Evolutionary conservation across 106 monocot genomes (phyloP).

Genomic region (Acorus gramineus): DNA sequence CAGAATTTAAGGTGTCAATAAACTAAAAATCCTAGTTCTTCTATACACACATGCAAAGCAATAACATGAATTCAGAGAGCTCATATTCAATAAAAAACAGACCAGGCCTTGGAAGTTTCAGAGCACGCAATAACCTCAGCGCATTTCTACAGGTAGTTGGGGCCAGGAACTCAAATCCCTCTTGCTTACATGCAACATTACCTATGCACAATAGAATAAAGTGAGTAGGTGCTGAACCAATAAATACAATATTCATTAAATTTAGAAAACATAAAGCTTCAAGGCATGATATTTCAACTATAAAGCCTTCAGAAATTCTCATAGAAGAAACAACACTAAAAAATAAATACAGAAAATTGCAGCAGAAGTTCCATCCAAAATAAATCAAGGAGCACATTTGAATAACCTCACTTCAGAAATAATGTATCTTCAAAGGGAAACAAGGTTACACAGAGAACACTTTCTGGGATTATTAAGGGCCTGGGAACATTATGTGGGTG

Average conservation of each 20-base stretch:
- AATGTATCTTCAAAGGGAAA: too few species aligned
- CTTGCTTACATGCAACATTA: constrained; percentile 21
- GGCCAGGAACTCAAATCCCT: constrained; percentile 77
- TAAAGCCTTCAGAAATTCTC: too few species aligned
- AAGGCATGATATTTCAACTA: not conserved
- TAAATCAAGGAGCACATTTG: too few species aligned
- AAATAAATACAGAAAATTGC: too few species aligned
- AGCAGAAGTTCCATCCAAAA: too few species aligned
- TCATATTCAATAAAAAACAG: not conserved
- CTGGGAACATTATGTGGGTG: too few species aligned
- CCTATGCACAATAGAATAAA: constrained; percentile 18
- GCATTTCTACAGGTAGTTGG: constrained; percentile 86
- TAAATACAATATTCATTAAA: not conserved
- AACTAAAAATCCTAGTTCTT: not conserved
- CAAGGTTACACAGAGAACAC: too few species aligned
- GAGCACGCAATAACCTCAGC: constrained; percentile 77
- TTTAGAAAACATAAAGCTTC: not conserved
- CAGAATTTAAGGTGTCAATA: not conserved
- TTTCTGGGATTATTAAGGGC: too few species aligned
- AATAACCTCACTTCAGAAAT: too few species aligned
- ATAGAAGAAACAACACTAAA: not conserved
- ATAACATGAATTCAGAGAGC: not conserved
- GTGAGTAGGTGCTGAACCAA: too few species aligned
- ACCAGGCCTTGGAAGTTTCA: constrained; percentile 90
- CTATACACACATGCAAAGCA: not conserved